These are phyloP conservation scores for Geum urbanum DNA, from an alignment of 306 rosid species.

Conservation along the genomic window DNA sequence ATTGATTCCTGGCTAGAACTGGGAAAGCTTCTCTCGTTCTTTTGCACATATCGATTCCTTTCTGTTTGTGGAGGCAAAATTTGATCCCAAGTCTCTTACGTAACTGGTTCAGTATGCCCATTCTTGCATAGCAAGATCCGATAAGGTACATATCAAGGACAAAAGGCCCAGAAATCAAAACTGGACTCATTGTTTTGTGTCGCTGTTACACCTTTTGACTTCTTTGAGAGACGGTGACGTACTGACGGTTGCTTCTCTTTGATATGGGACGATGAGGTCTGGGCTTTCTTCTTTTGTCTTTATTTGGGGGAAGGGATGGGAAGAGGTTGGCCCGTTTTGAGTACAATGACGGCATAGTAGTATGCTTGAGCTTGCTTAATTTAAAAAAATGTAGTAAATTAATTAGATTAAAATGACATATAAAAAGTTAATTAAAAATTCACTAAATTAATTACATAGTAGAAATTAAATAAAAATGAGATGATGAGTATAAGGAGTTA, in stretches of 20 bases:
- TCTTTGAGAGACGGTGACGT: too few relatives aligned
- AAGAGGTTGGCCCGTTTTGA: neutral
- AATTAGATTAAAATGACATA: too few relatives aligned
- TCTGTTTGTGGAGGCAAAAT: neutral
- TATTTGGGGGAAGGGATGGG: neutral
- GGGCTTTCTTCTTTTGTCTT: too few relatives aligned
- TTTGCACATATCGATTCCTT: neutral
- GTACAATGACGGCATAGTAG: too few relatives aligned
- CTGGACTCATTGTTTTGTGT: neutral
- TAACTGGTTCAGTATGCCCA: neutral
- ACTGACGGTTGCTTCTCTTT: too few relatives aligned
- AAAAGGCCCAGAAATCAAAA: neutral
- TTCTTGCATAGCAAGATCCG: neutral
- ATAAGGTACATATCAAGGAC: neutral
- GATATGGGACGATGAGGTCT: neutral
- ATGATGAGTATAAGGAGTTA: too few relatives aligned
- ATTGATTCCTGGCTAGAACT: neutral
- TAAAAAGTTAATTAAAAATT: too few relatives aligned
- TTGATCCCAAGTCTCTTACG: neutral
- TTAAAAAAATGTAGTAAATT: too few relatives aligned
- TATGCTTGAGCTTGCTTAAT: too few relatives aligned
- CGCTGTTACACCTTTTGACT: too few relatives aligned
- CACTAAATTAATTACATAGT: too few relatives aligned
- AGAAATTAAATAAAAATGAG: too few relatives aligned
- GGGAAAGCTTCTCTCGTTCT: neutral